phyloP scores from a whole-genome alignment of 495 filamentous ascomycete species.

The Aspergillus homomorphus region DNA sequence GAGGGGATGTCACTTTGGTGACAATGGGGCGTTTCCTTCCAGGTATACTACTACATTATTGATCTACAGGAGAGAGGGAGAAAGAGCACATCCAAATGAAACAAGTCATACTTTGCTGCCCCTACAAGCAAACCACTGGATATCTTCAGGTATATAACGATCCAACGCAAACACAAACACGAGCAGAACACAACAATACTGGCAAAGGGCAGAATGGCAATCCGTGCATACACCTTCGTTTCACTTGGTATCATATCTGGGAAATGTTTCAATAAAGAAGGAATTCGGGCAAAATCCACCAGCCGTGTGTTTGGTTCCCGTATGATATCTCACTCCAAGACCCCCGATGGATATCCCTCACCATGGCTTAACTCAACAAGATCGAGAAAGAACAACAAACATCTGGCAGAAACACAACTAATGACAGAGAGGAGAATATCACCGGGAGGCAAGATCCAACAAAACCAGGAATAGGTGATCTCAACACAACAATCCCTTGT shows the following conservation, averaged over 20 bases:
- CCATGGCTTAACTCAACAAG: neutral
- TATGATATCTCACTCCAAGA: slow-evolving; percentile 1
- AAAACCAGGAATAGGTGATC: neutral
- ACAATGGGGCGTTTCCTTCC: too few species aligned
- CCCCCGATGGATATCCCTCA: neutral
- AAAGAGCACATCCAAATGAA: too few species aligned
- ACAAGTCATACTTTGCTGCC: neutral
- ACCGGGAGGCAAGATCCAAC: neutral
- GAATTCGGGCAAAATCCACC: slow-evolving; percentile 1
- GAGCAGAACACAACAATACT: too few species aligned
- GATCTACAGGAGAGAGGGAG: too few species aligned
- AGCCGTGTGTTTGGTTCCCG: slow-evolving; percentile 1
- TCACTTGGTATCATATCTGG: slow-evolving; percentile 32
- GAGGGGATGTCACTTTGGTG: too few species aligned
- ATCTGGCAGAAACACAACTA: slow-evolving; percentile 1
- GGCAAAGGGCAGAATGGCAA: too few species aligned
- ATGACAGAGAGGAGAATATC: slow-evolving; percentile 4
- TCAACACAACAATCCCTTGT: neutral
- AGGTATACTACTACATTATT: too few species aligned
- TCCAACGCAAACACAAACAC: too few species aligned
- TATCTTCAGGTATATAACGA: neutral
- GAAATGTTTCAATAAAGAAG: slow-evolving; percentile 13
- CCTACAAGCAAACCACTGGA: neutral
- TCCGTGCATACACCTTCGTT: slow-evolving; percentile 22
- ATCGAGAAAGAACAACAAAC: slow-evolving; percentile 6